phyloP scores from a whole-genome alignment of 352 stramenopile genomes.

The Phytophthora europaea region DNA sequence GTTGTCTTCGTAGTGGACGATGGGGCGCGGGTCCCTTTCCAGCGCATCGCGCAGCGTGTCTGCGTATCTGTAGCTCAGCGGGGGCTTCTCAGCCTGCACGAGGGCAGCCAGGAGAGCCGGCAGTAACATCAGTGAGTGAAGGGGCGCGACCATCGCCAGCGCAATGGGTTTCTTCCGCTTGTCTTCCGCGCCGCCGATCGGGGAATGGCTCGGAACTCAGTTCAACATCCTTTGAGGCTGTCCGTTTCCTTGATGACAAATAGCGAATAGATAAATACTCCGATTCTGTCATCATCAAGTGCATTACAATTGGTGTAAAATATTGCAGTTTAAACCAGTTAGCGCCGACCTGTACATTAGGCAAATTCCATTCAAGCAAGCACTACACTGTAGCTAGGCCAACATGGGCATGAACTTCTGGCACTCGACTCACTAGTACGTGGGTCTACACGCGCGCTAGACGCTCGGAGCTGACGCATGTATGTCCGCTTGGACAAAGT shows the following conservation, averaged over 20 bases:
- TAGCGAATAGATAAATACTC: conserved; percentile 6
- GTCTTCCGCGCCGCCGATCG: conserved; percentile 9
- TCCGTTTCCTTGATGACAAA: conserved; percentile 20
- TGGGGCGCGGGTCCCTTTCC: conserved; percentile 14
- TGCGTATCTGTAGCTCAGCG: conserved; percentile 30
- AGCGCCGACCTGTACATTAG: neutral
- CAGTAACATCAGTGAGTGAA: conserved; percentile 24
- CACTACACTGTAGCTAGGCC: neutral
- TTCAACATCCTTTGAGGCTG: conserved; percentile 29
- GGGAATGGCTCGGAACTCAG: conserved; percentile 25
- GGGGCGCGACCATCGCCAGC: conserved; percentile 22
- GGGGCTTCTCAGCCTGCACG: conserved; percentile 27
- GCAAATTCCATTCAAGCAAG: neutral
- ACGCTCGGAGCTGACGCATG: neutral
- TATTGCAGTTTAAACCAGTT: conserved; percentile 17
- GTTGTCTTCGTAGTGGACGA: conserved; percentile 21
- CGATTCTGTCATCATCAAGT: conserved; percentile 9
- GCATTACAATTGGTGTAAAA: conserved; percentile 18
- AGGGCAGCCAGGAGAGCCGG: conserved; percentile 7
- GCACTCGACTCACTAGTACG: conserved; percentile 93
- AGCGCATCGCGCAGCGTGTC: conserved; percentile 27
- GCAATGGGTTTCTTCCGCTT: conserved; percentile 12
- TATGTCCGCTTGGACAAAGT: conserved; percentile 29
- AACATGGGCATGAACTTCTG: conserved; percentile 92
- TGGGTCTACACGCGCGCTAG: neutral